phyloP scores from a whole-genome alignment of 345 rosid species.

The Camelina hispida region DNA sequence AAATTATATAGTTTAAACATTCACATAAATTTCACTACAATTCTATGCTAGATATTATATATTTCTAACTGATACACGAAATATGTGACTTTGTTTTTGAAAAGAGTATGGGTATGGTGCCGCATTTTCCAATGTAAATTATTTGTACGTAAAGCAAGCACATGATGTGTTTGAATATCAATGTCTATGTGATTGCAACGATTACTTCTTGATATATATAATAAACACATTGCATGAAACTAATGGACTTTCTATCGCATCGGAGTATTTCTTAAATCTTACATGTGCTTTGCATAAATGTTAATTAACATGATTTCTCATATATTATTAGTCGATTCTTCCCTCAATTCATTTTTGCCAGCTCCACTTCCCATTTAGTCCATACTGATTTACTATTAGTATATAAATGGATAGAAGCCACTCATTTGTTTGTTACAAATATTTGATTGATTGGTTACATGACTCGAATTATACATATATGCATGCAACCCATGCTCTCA shows the following conservation, averaged over 20 bases:
- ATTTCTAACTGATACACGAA: background rate
- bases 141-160: slow-evolving; percentile 2
- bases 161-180: slow-evolving; percentile 33
- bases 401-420: slow-evolving; percentile 18
- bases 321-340: background rate
- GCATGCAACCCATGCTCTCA: slow-evolving; percentile 38
- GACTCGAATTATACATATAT: slow-evolving; percentile 16
- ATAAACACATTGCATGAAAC: slow-evolving; percentile 11
- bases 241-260: background rate
- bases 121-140: slow-evolving; percentile 7
- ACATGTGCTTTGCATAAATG: slow-evolving; percentile 33
- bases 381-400: slow-evolving; percentile 25
- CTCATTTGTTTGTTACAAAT: slow-evolving; percentile 35
- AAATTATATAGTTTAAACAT: background rate
- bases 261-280: slow-evolving; percentile 12
- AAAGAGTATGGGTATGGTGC: background rate
- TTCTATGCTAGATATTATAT: background rate
- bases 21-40: background rate
- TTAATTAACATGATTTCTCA: slow-evolving; percentile 29
- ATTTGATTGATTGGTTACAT: slow-evolving; percentile 31
- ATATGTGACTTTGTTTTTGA: background rate
- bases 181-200: slow-evolving; percentile 22
- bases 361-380: slow-evolving; percentile 24
- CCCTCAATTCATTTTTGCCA: slow-evolving; percentile 32
- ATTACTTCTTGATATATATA: slow-evolving; percentile 1